A percentile compares a stretch with the other conserved stretches of the same genome.
phyloP scores from a whole-genome alignment of 1,284 basidiomycete genomes.

The Cystobasidium slooffiae region DNA sequence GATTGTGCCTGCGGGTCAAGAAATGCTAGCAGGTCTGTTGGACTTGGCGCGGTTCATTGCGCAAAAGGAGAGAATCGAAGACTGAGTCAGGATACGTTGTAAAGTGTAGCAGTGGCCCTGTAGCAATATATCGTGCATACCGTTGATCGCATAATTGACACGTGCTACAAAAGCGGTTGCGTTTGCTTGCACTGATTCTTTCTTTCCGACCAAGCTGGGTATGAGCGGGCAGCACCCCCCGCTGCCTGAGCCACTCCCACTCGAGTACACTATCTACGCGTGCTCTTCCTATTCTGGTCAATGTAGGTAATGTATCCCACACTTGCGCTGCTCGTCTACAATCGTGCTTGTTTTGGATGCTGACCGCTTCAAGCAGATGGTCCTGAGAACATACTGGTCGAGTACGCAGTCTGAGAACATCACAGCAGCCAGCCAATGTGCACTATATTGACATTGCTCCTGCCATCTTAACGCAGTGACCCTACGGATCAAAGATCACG shows the following conservation, averaged over 20 bases:
- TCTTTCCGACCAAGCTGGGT: background rate
- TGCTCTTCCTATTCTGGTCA: constrained; percentile 53
- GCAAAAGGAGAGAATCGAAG: constrained; percentile 38
- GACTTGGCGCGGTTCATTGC: constrained; percentile 72
- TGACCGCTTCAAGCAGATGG: constrained; percentile 48
- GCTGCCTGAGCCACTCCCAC: constrained; percentile 23
- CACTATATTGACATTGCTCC: background rate
- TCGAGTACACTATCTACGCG: constrained; percentile 47
- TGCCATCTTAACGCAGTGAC: constrained; percentile 7
- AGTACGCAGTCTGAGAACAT: constrained; percentile 12
- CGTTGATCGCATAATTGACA: background rate
- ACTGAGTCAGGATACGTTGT: background rate
- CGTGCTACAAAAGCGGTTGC: background rate
- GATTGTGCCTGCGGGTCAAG: constrained; percentile 78
- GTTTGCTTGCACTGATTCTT: background rate
- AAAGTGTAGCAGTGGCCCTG: constrained; percentile 8
- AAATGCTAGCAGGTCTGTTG: constrained; percentile 68
- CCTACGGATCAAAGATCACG: constrained; percentile 38
- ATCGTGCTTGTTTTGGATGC: constrained; percentile 45
- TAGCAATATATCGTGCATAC: background rate
- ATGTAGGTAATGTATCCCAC: constrained; percentile 37
- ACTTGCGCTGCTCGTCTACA: too few relatives aligned
- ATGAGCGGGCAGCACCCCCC: constrained; percentile 23
- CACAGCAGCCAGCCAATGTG: background rate
- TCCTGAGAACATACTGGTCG: constrained; percentile 38